Evolutionary conservation across 1,284 basidiomycete genomes (phyloP), one percentile per base, ranked within the genome.

Genomic region (Cystobasidium pallidum): DNA sequence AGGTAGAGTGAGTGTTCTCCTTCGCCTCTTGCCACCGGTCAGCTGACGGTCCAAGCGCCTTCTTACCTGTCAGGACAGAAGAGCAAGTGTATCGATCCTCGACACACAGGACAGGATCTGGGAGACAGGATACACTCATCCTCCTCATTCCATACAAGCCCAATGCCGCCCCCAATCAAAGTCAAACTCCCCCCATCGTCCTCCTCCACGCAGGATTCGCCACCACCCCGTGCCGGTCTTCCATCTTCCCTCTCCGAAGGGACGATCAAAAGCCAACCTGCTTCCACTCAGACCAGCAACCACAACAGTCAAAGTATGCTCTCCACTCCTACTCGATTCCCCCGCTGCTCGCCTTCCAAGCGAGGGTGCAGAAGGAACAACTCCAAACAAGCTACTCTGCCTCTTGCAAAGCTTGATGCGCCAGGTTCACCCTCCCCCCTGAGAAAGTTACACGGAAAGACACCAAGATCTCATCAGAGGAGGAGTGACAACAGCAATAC

Each of bases 1-100:
- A n/a, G n/a, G n/a, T n/a, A n/a, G n/a, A 45, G 43, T 45, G 43
- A 45, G 43, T 45, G 19, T 26, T 28, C 41, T 61, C 39, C 17
- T 19, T 45, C 21, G 41, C 39, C 34, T 45, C 58, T 24, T 24
- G 11, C 21, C 49, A 51, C 8, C 6, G 11, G 3, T 17, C 7
- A 6, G 49, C 49, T 51, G 49, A 51, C 49, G 49, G 49, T 51
- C 49, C 49, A 51, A 51, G 49, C 49, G 49, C 49, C 49, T n/a
- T n/a, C n/a, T n/a, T n/a, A n/a, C n/a, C n/a, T n/a, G n/a, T n/a
- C n/a, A n/a, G n/a, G n/a, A n/a, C n/a, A n/a, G n/a, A n/a, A n/a
- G n/a, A n/a, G n/a, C n/a, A n/a, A n/a, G n/a, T n/a, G n/a, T n/a
- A n/a, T n/a, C n/a, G n/a, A n/a, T n/a, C n/a, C n/a, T n/a, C n/a